phyloP scores from a whole-genome alignment of 2,329 filamentous ascomycete species.

The Ophiocordyceps camponoti-saundersi region DNA sequence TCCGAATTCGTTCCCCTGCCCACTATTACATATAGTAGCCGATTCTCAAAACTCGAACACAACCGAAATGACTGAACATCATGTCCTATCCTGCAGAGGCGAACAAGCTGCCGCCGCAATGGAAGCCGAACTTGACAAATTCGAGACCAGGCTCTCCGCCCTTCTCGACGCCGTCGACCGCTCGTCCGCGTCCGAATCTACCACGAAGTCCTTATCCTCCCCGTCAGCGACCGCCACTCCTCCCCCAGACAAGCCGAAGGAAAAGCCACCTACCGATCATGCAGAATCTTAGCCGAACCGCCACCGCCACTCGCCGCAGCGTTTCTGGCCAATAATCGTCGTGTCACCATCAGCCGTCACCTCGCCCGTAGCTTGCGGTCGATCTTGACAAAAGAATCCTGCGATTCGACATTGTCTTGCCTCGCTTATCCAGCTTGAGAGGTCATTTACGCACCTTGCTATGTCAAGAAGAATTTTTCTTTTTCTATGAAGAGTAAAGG shows the following conservation, averaged over 20 bases:
- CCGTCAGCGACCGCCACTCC: background rate
- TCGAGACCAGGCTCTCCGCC: constrained; percentile 38
- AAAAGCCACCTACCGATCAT: too few relatives aligned
- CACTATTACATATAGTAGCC: background rate
- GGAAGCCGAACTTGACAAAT: constrained; percentile 31
- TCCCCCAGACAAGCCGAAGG: background rate
- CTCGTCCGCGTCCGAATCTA: constrained; percentile 1
- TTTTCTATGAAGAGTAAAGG: too few relatives aligned
- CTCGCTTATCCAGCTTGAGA: too few relatives aligned
- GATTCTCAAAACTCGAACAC: background rate
- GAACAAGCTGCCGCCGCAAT: constrained; percentile 35
- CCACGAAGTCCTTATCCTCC: background rate
- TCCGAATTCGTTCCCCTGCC: background rate
- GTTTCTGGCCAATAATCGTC: too few relatives aligned
- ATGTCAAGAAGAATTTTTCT: too few relatives aligned
- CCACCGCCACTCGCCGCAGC: too few relatives aligned
- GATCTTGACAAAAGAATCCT: too few relatives aligned
- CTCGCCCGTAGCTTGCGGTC: too few relatives aligned
- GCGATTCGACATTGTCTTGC: too few relatives aligned
- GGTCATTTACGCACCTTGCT: too few relatives aligned
- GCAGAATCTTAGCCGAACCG: too few relatives aligned
- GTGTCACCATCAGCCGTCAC: too few relatives aligned
- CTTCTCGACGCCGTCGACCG: constrained; percentile 31
- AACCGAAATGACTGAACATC: background rate
- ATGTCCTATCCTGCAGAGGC: constrained; percentile 19